These are phyloP conservation scores for Asterochloris sp. DNA, from an alignment of 139 green algal genomes.

Conservation along the genomic window DNA sequence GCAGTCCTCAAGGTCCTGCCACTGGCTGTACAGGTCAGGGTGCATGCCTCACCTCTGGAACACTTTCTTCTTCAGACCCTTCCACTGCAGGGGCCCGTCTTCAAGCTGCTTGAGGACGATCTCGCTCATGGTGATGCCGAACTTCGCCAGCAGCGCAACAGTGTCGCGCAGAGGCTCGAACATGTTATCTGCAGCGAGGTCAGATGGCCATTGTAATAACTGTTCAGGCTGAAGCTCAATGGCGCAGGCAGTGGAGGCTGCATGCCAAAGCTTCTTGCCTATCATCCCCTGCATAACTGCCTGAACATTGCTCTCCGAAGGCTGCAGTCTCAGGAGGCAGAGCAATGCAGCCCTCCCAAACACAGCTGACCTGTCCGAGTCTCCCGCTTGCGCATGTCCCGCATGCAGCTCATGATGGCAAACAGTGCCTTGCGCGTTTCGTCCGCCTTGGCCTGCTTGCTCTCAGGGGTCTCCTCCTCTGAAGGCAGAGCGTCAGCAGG, in stretches of 20 bases:
- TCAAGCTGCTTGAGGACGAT: constrained; percentile 59
- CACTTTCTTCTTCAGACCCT: constrained; percentile 84
- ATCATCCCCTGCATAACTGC: too few relatives aligned
- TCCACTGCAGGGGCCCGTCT: constrained; percentile 54
- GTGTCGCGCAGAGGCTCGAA: constrained; percentile 84
- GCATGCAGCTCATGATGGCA: constrained; percentile 81
- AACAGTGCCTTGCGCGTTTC: constrained; percentile 63
- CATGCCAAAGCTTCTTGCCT: too few relatives aligned
- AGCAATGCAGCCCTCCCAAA: too few relatives aligned
- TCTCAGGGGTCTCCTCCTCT: not conserved
- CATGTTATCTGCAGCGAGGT: constrained; percentile 53
- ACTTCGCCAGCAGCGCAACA: constrained; percentile 63
- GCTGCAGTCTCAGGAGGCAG: too few relatives aligned
- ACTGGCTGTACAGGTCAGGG: not conserved
- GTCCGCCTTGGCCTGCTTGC: constrained; percentile 20
- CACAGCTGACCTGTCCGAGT: too few relatives aligned
- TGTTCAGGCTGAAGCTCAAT: too few relatives aligned
- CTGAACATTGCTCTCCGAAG: too few relatives aligned
- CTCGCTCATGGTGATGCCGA: constrained; percentile 59
- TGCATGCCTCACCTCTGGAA: constrained; percentile 44
- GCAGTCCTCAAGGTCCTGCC: not conserved
- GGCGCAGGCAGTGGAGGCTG: too few relatives aligned
- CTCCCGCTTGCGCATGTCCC: constrained; percentile 75
- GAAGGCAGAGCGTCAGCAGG: constrained; percentile 2
- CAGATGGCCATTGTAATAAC: too few relatives aligned